Evolutionary conservation across 805 yeast species (phyloP), one percentile per base, ranked within the genome.

Genomic region (Cyberlindnera saturnus): DNA sequence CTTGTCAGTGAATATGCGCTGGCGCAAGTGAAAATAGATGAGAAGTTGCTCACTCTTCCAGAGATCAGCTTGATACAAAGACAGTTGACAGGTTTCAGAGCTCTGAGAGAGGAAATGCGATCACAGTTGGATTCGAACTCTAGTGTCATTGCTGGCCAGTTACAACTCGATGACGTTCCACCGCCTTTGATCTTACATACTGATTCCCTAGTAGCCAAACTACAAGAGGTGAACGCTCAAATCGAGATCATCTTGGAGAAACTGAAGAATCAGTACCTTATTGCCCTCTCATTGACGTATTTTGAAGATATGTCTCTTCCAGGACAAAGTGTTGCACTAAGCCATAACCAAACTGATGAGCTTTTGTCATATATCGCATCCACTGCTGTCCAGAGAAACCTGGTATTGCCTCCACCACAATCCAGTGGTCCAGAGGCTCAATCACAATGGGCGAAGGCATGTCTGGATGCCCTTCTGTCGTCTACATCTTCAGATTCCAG

Each of bases 351-450:
- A 20, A 32, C 52, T 3, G 60, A 58, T 11, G 58, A 56, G 23
- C 32, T 58, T 9, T 23, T 58, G 37, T 52, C 60, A 5, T 50
- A 56, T 34, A 50, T 58, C 30, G 60, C 53, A 1, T 54, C 62
- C 1, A 16, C 34, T 35, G 59, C 61, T 0, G 62, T 54, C 3
- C 61, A 58, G 34, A 50, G 52, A 38, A 51, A 51, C 34, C 41
- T 56, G 4, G 3, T 36, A 1, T 35, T 56, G 8, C 62, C 62
- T 3, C 38, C 50, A 3, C 60, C 61, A 18, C 37, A 38, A 13
- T 45, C 51, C 5, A 48, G 49, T 5, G 41, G 41, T 9, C 34
- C 45, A 0, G 35, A 37, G 15, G 19, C 33, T 16, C 48, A 50
- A 38, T 34, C 43, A 1, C 41, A 49, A 42, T 58, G 62, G 62